Percentiles rank a stretch among this genome's conserved stretches.
Conservation (phyloP, 78 protist species). For the Monocercomonoides exilis region DNA sequence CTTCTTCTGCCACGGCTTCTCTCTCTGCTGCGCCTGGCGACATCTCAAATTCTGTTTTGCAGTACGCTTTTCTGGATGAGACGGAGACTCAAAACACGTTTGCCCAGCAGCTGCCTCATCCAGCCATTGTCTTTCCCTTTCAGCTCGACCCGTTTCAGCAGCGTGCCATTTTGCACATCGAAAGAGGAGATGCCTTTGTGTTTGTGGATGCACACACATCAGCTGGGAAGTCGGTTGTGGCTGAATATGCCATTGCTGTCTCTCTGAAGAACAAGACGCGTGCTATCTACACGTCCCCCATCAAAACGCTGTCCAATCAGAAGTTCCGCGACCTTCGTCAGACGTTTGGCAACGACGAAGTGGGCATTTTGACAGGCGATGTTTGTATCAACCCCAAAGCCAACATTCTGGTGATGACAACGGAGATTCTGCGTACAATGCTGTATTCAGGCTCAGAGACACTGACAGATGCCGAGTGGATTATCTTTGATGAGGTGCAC, state of each 20-base stretch:
- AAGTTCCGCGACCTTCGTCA: conserved; percentile 74
- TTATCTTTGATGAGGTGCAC: conserved; percentile 88
- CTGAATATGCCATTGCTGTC: neutral
- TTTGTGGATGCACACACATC: conserved; percentile 93
- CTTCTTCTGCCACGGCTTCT: too few relatives aligned
- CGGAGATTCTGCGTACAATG: conserved; percentile 61
- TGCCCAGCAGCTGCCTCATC: conserved; percentile 23
- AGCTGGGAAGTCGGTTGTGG: neutral
- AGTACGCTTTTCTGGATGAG: too few relatives aligned
- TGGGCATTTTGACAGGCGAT: conserved; percentile 89
- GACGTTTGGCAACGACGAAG: conserved; percentile 66
- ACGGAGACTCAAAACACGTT: too few relatives aligned
- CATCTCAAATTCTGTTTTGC: too few relatives aligned
- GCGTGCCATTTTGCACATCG: conserved; percentile 70
- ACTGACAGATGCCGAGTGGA: conserved; percentile 66
- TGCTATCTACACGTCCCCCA: conserved; percentile 92
- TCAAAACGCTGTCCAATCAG: conserved; percentile 88
- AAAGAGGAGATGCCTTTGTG: conserved; percentile 58
- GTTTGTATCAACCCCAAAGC: conserved; percentile 70
- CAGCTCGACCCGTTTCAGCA: conserved; percentile 85
- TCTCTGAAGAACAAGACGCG: conserved; percentile 11
- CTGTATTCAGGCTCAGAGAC: conserved; percentile 65
- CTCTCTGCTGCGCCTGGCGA: too few relatives aligned
- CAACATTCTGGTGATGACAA: conserved; percentile 88
- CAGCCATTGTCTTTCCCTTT: conserved; percentile 72